Percentiles rank a stretch among this genome's conserved stretches.
Evolutionary conservation across 2,329 filamentous ascomycete species (phyloP).

Genomic region (Taxawa tesnikishii): DNA sequence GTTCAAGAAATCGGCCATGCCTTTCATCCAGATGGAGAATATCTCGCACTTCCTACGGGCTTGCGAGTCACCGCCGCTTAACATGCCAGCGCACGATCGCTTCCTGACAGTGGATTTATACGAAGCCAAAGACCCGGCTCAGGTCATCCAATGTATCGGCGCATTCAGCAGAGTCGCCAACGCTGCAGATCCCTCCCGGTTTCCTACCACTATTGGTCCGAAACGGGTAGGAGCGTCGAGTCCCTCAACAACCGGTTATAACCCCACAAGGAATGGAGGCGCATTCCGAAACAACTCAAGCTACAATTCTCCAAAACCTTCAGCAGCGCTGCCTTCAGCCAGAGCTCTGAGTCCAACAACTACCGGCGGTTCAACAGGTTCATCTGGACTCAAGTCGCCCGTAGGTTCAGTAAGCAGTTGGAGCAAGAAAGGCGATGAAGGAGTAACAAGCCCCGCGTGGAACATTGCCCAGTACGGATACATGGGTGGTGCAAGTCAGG

Average conservation of each 20-base stretch:
- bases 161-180: slow-evolving; percentile 86
- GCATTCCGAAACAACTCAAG: not conserved
- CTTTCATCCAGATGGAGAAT: slow-evolving; percentile 99
- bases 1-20: slow-evolving; percentile 88
- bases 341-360: slow-evolving; percentile 32
- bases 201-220: slow-evolving; percentile 65
- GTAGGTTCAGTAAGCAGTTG: slow-evolving; percentile 64
- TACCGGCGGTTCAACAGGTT: slow-evolving; percentile 45
- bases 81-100: slow-evolving; percentile 82
- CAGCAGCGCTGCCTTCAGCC: slow-evolving; percentile 15
- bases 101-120: slow-evolving; percentile 96
- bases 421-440: slow-evolving; percentile 77
- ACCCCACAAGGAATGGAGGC: not conserved
- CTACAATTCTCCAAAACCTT: slow-evolving; percentile 7
- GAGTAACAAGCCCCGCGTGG: slow-evolving; percentile 77
- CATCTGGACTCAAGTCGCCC: slow-evolving; percentile 31
- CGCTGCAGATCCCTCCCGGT: slow-evolving; percentile 56
- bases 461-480: slow-evolving; percentile 98
- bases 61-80: slow-evolving; percentile 73
- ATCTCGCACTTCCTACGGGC: slow-evolving; percentile 90
- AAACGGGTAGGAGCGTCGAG: slow-evolving; percentile 43
- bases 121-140: slow-evolving; percentile 89
- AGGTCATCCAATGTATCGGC: slow-evolving; percentile 83
- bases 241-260: slow-evolving; percentile 19
- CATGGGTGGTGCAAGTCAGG: slow-evolving; percentile 93